A percentile compares a stretch with the other conserved stretches of the same genome.
Evolutionary conservation across 2,329 filamentous ascomycete species (phyloP).

Genomic region (Calonectria crousiana): DNA sequence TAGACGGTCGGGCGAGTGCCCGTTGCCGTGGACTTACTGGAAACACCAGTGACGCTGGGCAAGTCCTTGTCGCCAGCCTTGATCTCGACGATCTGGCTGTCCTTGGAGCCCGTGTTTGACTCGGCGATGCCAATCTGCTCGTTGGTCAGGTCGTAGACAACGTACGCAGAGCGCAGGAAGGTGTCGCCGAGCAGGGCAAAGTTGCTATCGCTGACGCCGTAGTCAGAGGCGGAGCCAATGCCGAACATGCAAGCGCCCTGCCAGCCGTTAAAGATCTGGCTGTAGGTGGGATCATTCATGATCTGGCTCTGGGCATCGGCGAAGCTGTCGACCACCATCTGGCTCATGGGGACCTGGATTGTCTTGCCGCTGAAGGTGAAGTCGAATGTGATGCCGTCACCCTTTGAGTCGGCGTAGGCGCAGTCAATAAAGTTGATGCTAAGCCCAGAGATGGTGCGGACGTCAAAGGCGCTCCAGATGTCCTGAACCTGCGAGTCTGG

Average conservation of each 20-base stretch:
- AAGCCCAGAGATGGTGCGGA: conserved; percentile 53
- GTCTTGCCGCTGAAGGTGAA: conserved; percentile 64
- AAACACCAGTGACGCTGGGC: conserved; percentile 59
- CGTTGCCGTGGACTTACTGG: conserved; percentile 43
- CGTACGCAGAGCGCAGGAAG: conserved; percentile 68
- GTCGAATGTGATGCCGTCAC: conserved; percentile 58
- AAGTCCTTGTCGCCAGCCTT: conserved; percentile 51
- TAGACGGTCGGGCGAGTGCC: conserved; percentile 29
- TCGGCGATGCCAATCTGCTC: conserved; percentile 65
- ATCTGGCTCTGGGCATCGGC: conserved; percentile 52
- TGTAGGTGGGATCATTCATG: conserved; percentile 52
- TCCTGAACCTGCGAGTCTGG: conserved; percentile 68
- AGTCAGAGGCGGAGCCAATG: conserved; percentile 57
- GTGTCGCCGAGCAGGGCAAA: conserved; percentile 69
- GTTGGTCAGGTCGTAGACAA: conserved; percentile 67
- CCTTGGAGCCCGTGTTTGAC: conserved; percentile 62
- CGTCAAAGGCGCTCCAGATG: conserved; percentile 65
- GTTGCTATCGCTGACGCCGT: conserved; percentile 39
- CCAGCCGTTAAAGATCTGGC: conserved; percentile 52
- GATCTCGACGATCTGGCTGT: conserved; percentile 61
- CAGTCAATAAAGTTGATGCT: conserved; percentile 67
- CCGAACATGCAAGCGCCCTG: conserved; percentile 66
- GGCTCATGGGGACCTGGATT: conserved; percentile 64
- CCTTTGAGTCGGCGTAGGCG: conserved; percentile 57
- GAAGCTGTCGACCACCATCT: conserved; percentile 64